Percentiles rank a stretch among this genome's conserved stretches.
Evolutionary conservation across 768 basidiomycete genomes (phyloP).

Genomic region (Pulveroboletus sp.): DNA sequence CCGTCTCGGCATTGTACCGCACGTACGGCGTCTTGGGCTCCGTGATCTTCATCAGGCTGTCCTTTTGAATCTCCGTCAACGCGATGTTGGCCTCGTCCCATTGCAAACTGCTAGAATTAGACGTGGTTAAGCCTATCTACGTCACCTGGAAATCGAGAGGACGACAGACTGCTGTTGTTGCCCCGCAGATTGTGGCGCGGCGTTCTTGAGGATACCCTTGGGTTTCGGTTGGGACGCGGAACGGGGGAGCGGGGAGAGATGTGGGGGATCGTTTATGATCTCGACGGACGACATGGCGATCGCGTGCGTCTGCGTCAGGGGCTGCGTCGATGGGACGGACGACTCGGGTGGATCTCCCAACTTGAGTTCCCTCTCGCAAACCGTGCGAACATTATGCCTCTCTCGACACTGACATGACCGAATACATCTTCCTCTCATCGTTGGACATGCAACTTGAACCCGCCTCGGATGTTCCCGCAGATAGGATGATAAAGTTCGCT

Average conservation of each 20-base stretch:
- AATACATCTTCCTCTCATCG: no score
- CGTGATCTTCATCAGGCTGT: constrained; percentile 97
- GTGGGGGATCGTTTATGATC: constrained; percentile 39
- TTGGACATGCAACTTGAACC: no score
- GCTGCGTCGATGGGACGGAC: not conserved
- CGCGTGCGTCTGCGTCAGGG: not conserved
- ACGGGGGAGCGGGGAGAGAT: constrained; percentile 50
- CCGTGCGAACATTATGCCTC: no score
- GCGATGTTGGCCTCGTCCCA: constrained; percentile 97
- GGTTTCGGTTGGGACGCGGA: constrained; percentile 69
- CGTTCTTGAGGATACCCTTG: constrained; percentile 89
- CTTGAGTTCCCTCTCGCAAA: no score
- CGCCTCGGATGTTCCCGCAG: no score
- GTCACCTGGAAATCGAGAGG: not conserved
- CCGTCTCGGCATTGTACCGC: constrained; percentile 83
- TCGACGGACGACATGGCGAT: constrained; percentile 26
- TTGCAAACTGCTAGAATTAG: constrained; percentile 56
- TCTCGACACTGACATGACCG: no score
- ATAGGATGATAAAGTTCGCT: no score
- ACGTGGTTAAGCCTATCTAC: not conserved
- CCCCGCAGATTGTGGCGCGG: constrained; percentile 39
- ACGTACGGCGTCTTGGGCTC: constrained; percentile 98
- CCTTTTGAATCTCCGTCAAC: constrained; percentile 89
- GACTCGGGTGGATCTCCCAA: no score
- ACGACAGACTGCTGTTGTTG: constrained; percentile 49